Evolutionary conservation across 768 basidiomycete genomes (phyloP), one percentile per base, ranked within the genome.

Genomic region (Rhodotorula paludigena): DNA sequence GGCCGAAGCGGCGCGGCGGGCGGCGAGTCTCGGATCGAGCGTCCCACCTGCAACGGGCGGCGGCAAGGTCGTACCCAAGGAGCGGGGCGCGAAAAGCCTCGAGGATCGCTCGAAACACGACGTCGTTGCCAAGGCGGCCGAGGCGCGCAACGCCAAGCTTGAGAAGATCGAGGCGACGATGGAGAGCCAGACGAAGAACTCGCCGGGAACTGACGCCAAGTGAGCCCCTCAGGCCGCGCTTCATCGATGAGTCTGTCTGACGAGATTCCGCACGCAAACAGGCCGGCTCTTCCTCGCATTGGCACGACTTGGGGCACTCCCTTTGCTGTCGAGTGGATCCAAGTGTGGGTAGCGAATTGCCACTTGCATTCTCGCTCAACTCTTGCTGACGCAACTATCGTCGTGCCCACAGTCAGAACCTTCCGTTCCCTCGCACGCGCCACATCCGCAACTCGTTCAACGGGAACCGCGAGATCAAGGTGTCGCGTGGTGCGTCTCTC

Each of bases 381-480:
- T 1, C 25, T 10, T 21, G 35, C 52, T 53, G 33, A 53, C 52
- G 5, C 21, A 4, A 3, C 32, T 20, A 14, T 3, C 52, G 23
- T 11, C 25, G 25, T 2, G 21, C n/a, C 18, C 16, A 83, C 71
- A 88, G 85, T 0, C 80, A 83, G 20, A 82, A 83, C 5, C 77
- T 97, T 5, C 85, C 90, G 0, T 97, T 97, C 78, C 79, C 81
- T 68, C 84, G 84, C 52, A 88, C 88, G 41, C 83, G 86, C 35
- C 88, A 91, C 76, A 78, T 96, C 58, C 85, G 89, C 48, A 98
- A 97, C 76, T 87, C 88, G 5, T 97, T 92, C 92, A 97, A 97
- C 73, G 85, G 90, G 71, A 89, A 88, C 65, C 72, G 79, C 16
- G 81, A 81, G 57, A 76, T 81, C 72, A 80, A 81, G 64, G 77